These are phyloP conservation scores for Annulohypoxylon bovei DNA, from an alignment of 495 filamentous ascomycete species.

Conservation along the genomic window DNA sequence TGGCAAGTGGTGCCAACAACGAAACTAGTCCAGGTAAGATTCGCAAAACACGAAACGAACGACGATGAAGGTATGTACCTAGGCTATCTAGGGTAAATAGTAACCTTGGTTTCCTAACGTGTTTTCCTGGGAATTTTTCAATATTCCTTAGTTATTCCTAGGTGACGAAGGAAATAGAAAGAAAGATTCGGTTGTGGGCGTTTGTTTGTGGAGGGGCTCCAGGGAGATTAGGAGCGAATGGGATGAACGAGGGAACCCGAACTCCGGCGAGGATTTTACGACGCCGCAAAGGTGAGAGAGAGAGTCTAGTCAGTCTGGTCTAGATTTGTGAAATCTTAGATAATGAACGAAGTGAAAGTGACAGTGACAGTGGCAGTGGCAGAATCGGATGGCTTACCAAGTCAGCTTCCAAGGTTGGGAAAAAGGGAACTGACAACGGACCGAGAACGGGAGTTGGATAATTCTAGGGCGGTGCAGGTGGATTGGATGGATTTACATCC, in stretches of 20 bases:
- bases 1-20: background rate
- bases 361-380: background rate
- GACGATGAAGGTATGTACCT: background rate
- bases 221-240: slow-evolving; percentile 1
- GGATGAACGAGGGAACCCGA: slow-evolving; percentile 27
- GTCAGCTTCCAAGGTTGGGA: background rate
- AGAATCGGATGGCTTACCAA: background rate
- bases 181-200: slow-evolving; percentile 4
- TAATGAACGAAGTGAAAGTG: slow-evolving; percentile 17
- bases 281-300: slow-evolving; percentile 11
- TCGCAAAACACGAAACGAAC: background rate
- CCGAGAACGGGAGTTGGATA: slow-evolving; percentile 26
- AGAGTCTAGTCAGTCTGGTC: background rate
- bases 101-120: background rate
- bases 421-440: slow-evolving; percentile 18
- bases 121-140: background rate
- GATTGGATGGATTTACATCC: background rate
- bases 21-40: slow-evolving; percentile 13
- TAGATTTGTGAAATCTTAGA: slow-evolving; percentile 6
- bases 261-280: slow-evolving; percentile 20
- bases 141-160: background rate
- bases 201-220: slow-evolving; percentile 10
- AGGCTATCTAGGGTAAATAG: background rate
- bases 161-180: background rate
- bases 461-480: slow-evolving; percentile 10